A percentile compares a stretch with the other conserved stretches of the same genome.
Evolutionary conservation across 148 eudicot genomes (phyloP).

Genomic region (Dysphania ambrosioides): DNA sequence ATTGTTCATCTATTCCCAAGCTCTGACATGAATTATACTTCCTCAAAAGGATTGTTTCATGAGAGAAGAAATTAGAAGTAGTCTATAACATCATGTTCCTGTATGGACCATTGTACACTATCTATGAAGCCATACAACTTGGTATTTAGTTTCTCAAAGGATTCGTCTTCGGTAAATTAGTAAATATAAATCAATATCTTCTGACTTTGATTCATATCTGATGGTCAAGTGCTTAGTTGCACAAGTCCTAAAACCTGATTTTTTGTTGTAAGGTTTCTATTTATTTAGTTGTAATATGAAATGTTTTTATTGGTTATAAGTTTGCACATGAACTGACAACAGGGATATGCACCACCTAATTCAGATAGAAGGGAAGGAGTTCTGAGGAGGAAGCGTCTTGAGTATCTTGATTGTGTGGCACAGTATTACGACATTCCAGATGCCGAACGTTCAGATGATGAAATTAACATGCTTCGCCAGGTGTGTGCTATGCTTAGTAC

Average conservation of each 20-base stretch:
- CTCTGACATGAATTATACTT: background rate
- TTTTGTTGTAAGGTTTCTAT: background rate
- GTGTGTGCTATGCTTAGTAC: constrained; percentile 32
- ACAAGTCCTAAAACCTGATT: background rate
- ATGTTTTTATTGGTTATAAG: constrained; percentile 31
- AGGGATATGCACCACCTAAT: constrained; percentile 99
- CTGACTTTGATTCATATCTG: background rate
- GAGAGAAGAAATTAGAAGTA: background rate
- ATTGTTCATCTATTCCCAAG: background rate
- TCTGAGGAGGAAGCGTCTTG: constrained; percentile 90
- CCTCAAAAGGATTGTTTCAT: background rate
- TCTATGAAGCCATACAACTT: no score
- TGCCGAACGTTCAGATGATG: constrained; percentile 89
- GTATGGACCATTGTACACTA: background rate
- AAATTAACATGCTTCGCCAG: constrained; percentile 98
- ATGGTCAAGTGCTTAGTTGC: background rate
- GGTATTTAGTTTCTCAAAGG: no score
- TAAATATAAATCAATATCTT: background rate
- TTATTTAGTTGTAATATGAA: constrained; percentile 12
- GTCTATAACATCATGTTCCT: background rate
- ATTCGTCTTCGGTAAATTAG: no score
- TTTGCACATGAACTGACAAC: constrained; percentile 75
- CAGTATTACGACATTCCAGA: constrained; percentile 90
- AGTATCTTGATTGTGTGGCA: constrained; percentile 84
- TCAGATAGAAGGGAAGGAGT: constrained; percentile 99